Conservation (phyloP, 306 rosid species). For the Morella rubra region DNA sequence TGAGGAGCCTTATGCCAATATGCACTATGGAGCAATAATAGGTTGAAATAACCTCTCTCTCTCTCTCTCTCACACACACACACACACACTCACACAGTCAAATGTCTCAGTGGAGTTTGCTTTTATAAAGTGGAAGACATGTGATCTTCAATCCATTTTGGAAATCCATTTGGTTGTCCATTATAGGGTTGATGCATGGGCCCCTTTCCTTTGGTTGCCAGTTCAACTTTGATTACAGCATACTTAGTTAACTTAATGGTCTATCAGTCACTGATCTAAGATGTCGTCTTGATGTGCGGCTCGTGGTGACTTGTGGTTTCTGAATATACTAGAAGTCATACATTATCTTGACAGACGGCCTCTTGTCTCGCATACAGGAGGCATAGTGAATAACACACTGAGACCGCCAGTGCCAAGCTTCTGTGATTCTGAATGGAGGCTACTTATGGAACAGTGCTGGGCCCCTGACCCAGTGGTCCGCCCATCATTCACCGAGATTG, state of each 20-base stretch:
- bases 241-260: not conserved
- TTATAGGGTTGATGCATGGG: not conserved
- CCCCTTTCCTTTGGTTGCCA: not conserved
- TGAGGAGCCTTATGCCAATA: conserved; percentile 90
- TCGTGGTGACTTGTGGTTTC: not conserved
- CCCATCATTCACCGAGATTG: conserved; percentile 83
- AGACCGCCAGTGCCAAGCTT: conserved; percentile 64
- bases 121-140: not conserved
- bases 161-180: not conserved
- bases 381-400: conserved; percentile 78
- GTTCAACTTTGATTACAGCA: not conserved
- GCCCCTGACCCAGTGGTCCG: conserved; percentile 73
- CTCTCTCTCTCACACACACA: conserved; percentile 8
- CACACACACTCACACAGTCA: not conserved
- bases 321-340: not conserved
- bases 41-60: conserved; percentile 39
- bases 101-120: not conserved
- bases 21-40: conserved; percentile 95
- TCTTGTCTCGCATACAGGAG: conserved; percentile 53
- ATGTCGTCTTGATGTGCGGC: not conserved
- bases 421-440: conserved; percentile 77
- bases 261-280: not conserved
- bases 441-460: conserved; percentile 93
- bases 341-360: not conserved
- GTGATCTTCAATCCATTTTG: not conserved